A percentile compares a stretch with the other conserved stretches of the same genome.
Conservation (phyloP, 139 green algal genomes). For the Axilococcus clingmanii region DNA sequence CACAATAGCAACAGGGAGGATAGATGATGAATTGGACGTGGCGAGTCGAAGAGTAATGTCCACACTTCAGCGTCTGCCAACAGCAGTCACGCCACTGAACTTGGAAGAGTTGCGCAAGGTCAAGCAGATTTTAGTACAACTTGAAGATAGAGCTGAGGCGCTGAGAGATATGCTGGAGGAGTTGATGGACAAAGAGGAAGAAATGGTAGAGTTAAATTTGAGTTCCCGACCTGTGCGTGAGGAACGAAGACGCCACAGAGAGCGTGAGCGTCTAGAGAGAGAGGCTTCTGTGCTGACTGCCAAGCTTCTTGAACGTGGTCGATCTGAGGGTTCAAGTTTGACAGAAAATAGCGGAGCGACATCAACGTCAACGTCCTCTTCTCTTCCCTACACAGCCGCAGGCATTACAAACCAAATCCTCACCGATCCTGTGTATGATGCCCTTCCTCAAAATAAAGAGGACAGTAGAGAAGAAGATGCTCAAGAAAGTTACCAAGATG, state of each 20-base stretch:
- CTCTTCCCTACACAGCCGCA: no score
- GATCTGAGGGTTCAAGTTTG: not conserved
- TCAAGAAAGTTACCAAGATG: slow-evolving; percentile 33
- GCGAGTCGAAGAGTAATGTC: slow-evolving; percentile 49
- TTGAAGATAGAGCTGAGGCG: slow-evolving; percentile 70
- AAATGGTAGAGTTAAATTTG: slow-evolving; percentile 82
- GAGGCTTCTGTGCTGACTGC: slow-evolving; percentile 27
- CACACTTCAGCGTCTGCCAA: slow-evolving; percentile 70
- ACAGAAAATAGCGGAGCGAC: not conserved
- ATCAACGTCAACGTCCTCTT: not conserved
- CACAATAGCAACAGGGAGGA: slow-evolving; percentile 68
- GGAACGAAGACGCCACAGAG: slow-evolving; percentile 60
- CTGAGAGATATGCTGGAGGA: slow-evolving; percentile 77
- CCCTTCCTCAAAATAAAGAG: no score
- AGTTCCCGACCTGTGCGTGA: slow-evolving; percentile 60
- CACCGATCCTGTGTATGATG: no score
- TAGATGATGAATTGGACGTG: slow-evolving; percentile 71
- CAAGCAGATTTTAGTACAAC: slow-evolving; percentile 80
- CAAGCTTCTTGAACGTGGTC: not conserved
- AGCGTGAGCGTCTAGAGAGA: slow-evolving; percentile 71
- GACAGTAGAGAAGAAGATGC: slow-evolving; percentile 10
- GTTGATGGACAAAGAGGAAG: slow-evolving; percentile 91
- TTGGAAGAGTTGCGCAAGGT: slow-evolving; percentile 85
- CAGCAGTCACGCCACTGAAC: slow-evolving; percentile 81
- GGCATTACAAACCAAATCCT: no score